Base-by-base conservation (phyloP, 2,329 filamentous ascomycete species). In the Nothophaeocryptopus gaeumannii region DNA sequence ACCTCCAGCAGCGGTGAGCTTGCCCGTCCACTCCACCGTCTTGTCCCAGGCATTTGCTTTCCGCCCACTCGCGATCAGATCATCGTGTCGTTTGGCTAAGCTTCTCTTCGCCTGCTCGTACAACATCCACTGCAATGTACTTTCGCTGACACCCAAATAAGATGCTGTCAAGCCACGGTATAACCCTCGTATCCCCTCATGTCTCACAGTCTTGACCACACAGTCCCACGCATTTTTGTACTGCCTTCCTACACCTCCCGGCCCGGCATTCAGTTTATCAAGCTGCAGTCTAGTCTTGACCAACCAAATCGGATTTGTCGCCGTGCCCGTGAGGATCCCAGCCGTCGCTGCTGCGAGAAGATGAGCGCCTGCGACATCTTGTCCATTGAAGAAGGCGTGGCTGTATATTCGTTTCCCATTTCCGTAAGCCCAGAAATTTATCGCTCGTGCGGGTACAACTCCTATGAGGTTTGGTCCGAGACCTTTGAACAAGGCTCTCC, bases 261-360 rank as follows among this genome's bases (percentile, higher is more conserved):
- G 74, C 55, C 79, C 74, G 12, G 85, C 86, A 45, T 83, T 81
- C 65, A 88, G 88, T 74, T 91, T 95, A 74, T 97, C 91, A 31
- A 97, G 80, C 72, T 97, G 91, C 61, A 97, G 69, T 30, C 91
- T 79, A 35, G 91, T 97, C 78, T 97, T 97, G 66, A 97, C 83
- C 56, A 97, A 80, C 91, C 91, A 97, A 64, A 97, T 96, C 1
- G 91, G 91, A 70, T 96, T 96, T 33, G 91, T 97, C 15, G 86
- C 88, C 1, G 92, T 96, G 39, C 88, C 88, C 0, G 92, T 96
- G 5, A 85, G 84, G 37, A 96, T 81, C 2, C 91, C 91, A 1
- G 91, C 90, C 12, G 80, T 77, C 1, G 87, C 82, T 5, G 88
- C 91, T 1, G 89, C 85, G 39, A 81, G 74, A 8, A 96, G 77